These are phyloP conservation scores for Serpula lacrymans DNA, from an alignment of 768 basidiomycete species.

Conservation along the genomic window DNA sequence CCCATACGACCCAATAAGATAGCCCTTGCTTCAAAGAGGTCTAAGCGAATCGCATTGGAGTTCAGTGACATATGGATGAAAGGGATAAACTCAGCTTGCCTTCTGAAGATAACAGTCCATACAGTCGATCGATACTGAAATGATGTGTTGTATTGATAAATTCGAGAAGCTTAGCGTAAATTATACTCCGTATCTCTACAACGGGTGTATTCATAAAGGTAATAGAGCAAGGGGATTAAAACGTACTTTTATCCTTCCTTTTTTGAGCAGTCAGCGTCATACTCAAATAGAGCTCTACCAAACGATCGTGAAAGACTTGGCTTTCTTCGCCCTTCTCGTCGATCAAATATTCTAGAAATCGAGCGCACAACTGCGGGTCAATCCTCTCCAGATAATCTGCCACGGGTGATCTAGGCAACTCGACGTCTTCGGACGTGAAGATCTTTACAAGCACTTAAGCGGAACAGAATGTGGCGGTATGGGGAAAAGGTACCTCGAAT, in stretches of 20 bases:
- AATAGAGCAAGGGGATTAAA: background rate
- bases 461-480: background rate
- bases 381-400: slow-evolving; percentile 75
- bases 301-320: slow-evolving; percentile 77
- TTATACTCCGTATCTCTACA: slow-evolving; percentile 45
- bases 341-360: slow-evolving; percentile 86
- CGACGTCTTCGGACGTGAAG: slow-evolving; percentile 93
- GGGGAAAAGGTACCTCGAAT: slow-evolving; percentile 54
- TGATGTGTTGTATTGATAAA: slow-evolving; percentile 71
- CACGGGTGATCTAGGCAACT: slow-evolving; percentile 76
- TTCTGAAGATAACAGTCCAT: slow-evolving; percentile 77
- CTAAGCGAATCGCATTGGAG: slow-evolving; percentile 39
- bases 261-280: slow-evolving; percentile 60
- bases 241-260: slow-evolving; percentile 54
- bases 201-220: slow-evolving; percentile 7
- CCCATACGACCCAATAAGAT: slow-evolving; percentile 87
- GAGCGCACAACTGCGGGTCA: slow-evolving; percentile 62
- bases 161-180: slow-evolving; percentile 67
- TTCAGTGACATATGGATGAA: too few relatives aligned
- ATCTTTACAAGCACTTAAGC: slow-evolving; percentile 48
- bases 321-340: slow-evolving; percentile 66
- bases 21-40: slow-evolving; percentile 88
- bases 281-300: slow-evolving; percentile 82
- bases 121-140: slow-evolving; percentile 77
- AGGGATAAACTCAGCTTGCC: slow-evolving; percentile 44